Percentiles rank a stretch among this genome's conserved stretches.
Evolutionary conservation across 441 rosid genomes (phyloP).

Genomic region (Erodium chrysanthum): DNA sequence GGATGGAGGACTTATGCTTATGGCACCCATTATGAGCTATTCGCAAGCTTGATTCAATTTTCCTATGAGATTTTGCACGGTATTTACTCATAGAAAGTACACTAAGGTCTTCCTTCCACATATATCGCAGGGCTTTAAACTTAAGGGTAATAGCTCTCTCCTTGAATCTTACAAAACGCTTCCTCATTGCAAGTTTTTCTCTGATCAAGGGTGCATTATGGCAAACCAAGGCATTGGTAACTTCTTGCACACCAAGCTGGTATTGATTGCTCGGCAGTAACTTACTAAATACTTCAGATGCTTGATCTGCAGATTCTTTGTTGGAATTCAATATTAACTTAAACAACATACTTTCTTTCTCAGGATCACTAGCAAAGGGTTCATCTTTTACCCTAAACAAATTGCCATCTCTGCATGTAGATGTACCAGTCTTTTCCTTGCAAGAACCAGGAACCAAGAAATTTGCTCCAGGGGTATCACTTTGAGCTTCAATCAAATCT

Average conservation of each 20-base stretch:
- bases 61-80: conserved; percentile 59
- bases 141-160: conserved; percentile 72
- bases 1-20: conserved; percentile 55
- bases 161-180: conserved; percentile 44
- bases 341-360: conserved; percentile 30
- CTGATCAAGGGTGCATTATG: conserved; percentile 33
- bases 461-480: conserved; percentile 8
- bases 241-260: conserved; percentile 28
- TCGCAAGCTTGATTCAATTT: conserved; percentile 46
- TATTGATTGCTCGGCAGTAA: conserved; percentile 38
- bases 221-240: conserved; percentile 18
- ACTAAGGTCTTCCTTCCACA: conserved; percentile 80
- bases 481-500: conserved; percentile 21
- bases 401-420: conserved; percentile 26
- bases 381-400: conserved; percentile 19
- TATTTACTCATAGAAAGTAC: conserved; percentile 41
- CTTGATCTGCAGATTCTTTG: conserved; percentile 51
- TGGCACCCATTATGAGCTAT: conserved; percentile 37
- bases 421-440: conserved; percentile 19
- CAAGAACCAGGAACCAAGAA: conserved; percentile 13
- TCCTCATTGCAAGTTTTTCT: conserved; percentile 42
- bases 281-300: conserved; percentile 43
- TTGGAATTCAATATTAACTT: conserved; percentile 44
- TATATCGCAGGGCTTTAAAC: conserved; percentile 61
- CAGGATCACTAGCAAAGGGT: conserved; percentile 20